These are phyloP conservation scores for Apiospora sp. DNA, from an alignment of 2,329 filamentous ascomycete species.

Conservation along the genomic window DNA sequence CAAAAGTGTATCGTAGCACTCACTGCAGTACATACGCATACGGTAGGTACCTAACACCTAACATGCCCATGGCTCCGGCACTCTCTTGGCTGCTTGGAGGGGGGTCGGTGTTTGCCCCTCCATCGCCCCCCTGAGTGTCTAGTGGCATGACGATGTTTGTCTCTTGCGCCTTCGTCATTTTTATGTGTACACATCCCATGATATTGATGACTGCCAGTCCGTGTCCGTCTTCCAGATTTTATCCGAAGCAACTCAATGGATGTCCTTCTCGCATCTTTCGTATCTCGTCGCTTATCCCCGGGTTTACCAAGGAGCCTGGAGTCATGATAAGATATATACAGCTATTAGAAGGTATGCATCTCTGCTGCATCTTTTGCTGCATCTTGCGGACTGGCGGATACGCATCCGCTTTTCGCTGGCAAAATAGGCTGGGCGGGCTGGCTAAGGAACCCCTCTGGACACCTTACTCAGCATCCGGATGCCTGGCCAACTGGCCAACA, in stretches of 20 bases:
- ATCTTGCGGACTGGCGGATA: background rate
- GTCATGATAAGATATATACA: background rate
- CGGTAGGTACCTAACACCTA: too few species aligned
- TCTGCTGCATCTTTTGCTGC: background rate
- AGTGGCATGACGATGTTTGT: background rate
- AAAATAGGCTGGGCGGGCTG: background rate
- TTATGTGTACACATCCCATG: background rate
- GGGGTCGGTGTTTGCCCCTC: constrained; percentile 5
- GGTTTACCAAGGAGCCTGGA: background rate
- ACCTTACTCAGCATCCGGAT: constrained; percentile 1
- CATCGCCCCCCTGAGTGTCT: background rate
- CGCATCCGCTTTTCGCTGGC: background rate
- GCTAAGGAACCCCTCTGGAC: background rate
- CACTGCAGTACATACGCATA: background rate
- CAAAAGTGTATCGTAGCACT: background rate
- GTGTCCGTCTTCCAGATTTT: background rate
- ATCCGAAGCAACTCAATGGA: background rate
- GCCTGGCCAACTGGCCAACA: background rate
- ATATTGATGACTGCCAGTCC: background rate
- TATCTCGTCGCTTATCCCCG: background rate
- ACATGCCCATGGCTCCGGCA: background rate
- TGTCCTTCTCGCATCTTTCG: background rate
- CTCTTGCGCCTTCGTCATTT: background rate
- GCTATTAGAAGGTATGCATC: background rate
- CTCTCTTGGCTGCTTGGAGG: background rate